A percentile compares a stretch with the other conserved stretches of the same genome.
These are phyloP conservation scores for Sicyos baderoa DNA, from an alignment of 306 rosid genomes.

Conservation along the genomic window DNA sequence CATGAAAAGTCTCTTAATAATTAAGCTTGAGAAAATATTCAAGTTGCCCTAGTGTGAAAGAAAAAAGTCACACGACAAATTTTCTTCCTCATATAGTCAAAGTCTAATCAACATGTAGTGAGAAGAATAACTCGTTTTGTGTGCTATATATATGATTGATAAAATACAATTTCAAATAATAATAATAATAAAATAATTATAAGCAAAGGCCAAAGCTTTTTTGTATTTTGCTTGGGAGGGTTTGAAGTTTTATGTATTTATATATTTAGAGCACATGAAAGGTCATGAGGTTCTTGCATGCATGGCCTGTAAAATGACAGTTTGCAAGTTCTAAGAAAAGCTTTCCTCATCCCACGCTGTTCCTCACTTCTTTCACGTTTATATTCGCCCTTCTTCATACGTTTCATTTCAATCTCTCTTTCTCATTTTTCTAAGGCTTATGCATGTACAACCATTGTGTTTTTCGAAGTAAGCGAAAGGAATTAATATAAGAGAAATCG, in stretches of 20 bases:
- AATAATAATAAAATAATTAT: no score
- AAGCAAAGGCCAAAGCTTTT: neutral
- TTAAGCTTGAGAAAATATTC: no score
- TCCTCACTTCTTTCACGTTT: slow-evolving; percentile 10
- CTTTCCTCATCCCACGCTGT: neutral
- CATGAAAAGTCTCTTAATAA: no score
- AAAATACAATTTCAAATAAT: no score
- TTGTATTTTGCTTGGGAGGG: neutral
- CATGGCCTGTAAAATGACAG: slow-evolving; percentile 14
- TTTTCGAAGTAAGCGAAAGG: no score
- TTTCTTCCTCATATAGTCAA: neutral
- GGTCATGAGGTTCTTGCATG: slow-evolving; percentile 18
- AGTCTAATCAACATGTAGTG: neutral
- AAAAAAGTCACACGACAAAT: neutral
- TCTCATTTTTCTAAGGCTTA: no score
- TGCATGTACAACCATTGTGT: no score
- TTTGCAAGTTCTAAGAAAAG: neutral
- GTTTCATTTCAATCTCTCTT: slow-evolving; percentile 8
- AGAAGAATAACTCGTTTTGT: no score
- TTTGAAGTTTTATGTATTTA: neutral
- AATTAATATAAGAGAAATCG: no score
- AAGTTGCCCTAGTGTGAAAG: no score
- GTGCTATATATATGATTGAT: no score
- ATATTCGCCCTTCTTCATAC: slow-evolving; percentile 5
- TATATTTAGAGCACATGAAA: neutral